These are phyloP conservation scores for Candida hispaniensis DNA, from an alignment of 805 yeast species.

Conservation along the genomic window DNA sequence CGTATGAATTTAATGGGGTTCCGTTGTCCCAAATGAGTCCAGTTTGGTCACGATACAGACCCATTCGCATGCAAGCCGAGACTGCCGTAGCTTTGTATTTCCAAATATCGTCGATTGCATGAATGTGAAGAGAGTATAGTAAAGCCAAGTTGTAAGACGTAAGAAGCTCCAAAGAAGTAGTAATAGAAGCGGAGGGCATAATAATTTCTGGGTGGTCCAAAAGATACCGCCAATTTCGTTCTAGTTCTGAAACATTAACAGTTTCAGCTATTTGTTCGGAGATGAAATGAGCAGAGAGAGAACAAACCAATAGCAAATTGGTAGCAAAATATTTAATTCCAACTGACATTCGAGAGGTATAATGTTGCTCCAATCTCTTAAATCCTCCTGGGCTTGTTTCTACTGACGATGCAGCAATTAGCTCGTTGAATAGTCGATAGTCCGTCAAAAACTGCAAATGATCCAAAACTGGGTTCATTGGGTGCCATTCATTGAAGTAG, in stretches of 20 bases:
- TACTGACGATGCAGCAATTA: slow-evolving; percentile 13
- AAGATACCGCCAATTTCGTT: slow-evolving; percentile 14
- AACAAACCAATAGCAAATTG: slow-evolving; percentile 24
- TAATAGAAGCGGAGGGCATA: slow-evolving; percentile 9
- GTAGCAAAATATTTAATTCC: slow-evolving; percentile 21
- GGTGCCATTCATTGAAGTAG: slow-evolving; percentile 72
- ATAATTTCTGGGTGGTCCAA: slow-evolving; percentile 9
- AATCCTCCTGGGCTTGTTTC: slow-evolving; percentile 7
- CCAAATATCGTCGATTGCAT: slow-evolving; percentile 65
- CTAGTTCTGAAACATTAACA: slow-evolving; percentile 6
- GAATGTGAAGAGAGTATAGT: slow-evolving; percentile 59
- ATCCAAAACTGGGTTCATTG: slow-evolving; percentile 57
- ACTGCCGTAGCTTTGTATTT: slow-evolving; percentile 64
- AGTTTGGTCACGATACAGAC: slow-evolving; percentile 71
- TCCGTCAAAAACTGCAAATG: slow-evolving; percentile 54
- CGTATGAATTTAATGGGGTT: slow-evolving; percentile 50
- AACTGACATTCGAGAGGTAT: slow-evolving; percentile 12
- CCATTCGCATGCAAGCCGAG: slow-evolving; percentile 74
- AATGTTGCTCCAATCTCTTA: slow-evolving; percentile 5
- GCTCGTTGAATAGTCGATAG: slow-evolving; percentile 36
- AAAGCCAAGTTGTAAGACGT: slow-evolving; percentile 38
- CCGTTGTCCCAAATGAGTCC: slow-evolving; percentile 62
- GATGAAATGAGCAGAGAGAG: slow-evolving; percentile 22
- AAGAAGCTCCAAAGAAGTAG: slow-evolving; percentile 3
- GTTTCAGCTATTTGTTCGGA: slow-evolving; percentile 5